Conservation (phyloP, 2,329 filamentous ascomycete species). For the Plectosphaerella sp. region DNA sequence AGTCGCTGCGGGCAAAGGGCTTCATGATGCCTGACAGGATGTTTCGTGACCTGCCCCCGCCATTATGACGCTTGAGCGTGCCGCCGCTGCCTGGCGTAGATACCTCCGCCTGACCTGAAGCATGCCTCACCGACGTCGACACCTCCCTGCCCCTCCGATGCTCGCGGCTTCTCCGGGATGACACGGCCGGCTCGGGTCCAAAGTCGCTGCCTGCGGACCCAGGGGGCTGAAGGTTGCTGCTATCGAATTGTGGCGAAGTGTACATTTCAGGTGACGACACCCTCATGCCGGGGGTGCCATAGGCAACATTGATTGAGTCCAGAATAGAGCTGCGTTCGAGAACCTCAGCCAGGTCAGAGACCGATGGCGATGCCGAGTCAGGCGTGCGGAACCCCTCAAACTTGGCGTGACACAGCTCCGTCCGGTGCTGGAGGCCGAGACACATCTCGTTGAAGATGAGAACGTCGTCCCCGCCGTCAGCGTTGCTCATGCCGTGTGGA, state of each 20-base stretch:
- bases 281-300: constrained; percentile 19
- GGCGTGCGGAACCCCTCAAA: constrained; percentile 39
- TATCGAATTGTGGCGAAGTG: neutral
- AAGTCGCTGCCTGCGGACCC: constrained; percentile 18
- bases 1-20: constrained; percentile 34
- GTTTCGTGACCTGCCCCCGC: constrained; percentile 28
- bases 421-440: constrained; percentile 42
- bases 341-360: constrained; percentile 39
- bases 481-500: neutral
- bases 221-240: constrained; percentile 6
- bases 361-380: constrained; percentile 23
- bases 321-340: constrained; percentile 38
- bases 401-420: constrained; percentile 45
- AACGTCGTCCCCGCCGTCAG: constrained; percentile 41
- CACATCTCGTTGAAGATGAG: constrained; percentile 50
- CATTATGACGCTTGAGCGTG: constrained; percentile 29
- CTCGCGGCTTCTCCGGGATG: constrained; percentile 9
- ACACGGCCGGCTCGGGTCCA: neutral
- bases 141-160: constrained; percentile 10
- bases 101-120: constrained; percentile 14
- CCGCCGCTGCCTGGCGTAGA: constrained; percentile 16
- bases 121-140: constrained; percentile 8
- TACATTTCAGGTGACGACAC: constrained; percentile 1
- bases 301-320: constrained; percentile 30
- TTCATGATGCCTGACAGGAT: constrained; percentile 40